Evolutionary conservation across 352 stramenopile genomes (phyloP).

Genomic region (Globisporangium apiculatum): DNA sequence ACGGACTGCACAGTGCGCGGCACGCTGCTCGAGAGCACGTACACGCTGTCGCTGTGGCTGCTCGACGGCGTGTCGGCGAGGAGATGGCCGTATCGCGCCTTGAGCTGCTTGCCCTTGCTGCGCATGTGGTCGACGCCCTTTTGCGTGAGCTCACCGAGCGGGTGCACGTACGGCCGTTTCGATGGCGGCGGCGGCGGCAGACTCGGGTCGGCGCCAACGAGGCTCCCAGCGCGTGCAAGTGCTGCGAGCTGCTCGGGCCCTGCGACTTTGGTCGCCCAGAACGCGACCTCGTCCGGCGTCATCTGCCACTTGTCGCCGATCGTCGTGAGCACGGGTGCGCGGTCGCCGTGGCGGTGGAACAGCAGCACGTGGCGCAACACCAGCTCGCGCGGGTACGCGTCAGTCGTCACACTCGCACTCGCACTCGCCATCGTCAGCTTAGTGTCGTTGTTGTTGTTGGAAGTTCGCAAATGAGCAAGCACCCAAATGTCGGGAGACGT

Average conservation of each 20-base stretch:
- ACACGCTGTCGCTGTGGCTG: conserved; percentile 43
- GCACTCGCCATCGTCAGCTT: background rate
- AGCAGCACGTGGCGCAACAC: conserved; percentile 64
- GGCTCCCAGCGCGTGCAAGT: conserved; percentile 35
- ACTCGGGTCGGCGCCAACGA: conserved; percentile 35
- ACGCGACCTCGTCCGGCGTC: conserved; percentile 45
- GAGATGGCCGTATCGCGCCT: conserved; percentile 37
- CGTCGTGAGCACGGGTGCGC: conserved; percentile 57
- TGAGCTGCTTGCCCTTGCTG: conserved; percentile 41
- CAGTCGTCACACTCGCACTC: background rate
- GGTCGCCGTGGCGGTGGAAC: conserved; percentile 79
- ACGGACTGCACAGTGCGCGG: conserved; percentile 72
- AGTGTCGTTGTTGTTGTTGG: background rate
- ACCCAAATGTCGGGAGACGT: too few species aligned
- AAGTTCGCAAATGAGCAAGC: too few species aligned
- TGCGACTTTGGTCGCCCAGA: conserved; percentile 53
- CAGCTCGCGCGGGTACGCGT: conserved; percentile 18
- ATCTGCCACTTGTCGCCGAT: conserved; percentile 46
- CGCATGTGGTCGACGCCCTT: conserved; percentile 70
- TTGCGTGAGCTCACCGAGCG: conserved; percentile 54
- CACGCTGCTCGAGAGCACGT: conserved; percentile 71
- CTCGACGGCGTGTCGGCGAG: conserved; percentile 12
- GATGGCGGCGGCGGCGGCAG: conserved; percentile 39
- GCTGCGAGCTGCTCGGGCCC: conserved; percentile 39
- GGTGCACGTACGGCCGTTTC: conserved; percentile 28